Evolutionary conservation across 2,329 filamentous ascomycete genomes (phyloP).

Genomic region (Fusarium sp.): DNA sequence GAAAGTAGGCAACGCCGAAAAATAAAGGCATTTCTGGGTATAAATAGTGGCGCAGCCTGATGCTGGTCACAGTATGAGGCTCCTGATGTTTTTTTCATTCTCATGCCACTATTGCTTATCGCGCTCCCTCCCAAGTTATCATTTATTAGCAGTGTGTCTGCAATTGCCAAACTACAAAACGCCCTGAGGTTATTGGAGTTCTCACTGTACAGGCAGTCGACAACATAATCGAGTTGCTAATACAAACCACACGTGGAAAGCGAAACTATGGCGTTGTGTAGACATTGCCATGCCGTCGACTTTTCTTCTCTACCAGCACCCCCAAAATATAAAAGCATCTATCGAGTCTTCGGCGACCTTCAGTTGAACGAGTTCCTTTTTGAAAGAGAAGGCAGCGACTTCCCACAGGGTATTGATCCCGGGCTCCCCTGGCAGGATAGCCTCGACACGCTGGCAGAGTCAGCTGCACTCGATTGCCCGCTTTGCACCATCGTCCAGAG

Average conservation of each 20-base stretch:
- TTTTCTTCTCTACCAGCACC: not conserved
- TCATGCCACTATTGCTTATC: too few relatives aligned
- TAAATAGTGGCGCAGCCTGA: not conserved
- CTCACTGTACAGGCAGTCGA: too few relatives aligned
- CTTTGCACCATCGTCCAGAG: not conserved
- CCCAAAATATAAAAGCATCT: rapidly evolving
- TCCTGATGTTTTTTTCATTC: too few relatives aligned
- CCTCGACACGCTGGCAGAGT: not conserved
- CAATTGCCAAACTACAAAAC: too few relatives aligned
- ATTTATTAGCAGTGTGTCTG: too few relatives aligned
- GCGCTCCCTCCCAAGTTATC: too few relatives aligned
- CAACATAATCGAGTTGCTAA: too few relatives aligned
- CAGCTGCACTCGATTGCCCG: not conserved
- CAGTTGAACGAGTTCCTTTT: not conserved
- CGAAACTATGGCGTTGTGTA: not conserved
- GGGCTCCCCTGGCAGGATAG: not conserved
- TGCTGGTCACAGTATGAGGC: too few relatives aligned
- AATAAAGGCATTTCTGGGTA: too few relatives aligned
- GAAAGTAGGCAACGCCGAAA: too few relatives aligned
- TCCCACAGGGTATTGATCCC: rapidly evolving
- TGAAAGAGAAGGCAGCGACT: not conserved
- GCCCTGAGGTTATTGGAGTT: too few relatives aligned
- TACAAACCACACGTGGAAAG: too few relatives aligned
- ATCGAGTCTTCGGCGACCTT: not conserved
- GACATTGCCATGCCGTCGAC: not conserved